Conservation (phyloP, 2,329 filamentous ascomycete species). For the Lomentospora prolificans region DNA sequence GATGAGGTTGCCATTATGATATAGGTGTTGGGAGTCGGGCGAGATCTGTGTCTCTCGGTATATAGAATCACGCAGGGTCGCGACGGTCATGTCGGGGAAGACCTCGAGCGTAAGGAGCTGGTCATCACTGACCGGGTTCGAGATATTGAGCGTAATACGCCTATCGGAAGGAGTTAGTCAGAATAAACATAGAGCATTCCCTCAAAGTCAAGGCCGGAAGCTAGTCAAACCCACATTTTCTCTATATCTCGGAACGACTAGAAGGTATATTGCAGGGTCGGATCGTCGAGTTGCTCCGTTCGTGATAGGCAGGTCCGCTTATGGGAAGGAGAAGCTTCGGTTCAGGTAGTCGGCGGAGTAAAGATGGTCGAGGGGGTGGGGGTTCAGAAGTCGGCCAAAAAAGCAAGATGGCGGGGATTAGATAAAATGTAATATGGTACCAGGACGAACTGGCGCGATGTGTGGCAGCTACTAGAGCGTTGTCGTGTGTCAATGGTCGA, state of each 20-base stretch:
- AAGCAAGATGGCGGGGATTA: neutral
- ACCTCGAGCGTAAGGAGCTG: constrained; percentile 77
- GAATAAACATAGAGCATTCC: neutral
- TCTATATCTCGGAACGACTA: neutral
- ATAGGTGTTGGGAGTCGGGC: constrained; percentile 67
- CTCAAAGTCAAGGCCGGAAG: neutral
- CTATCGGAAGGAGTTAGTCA: constrained; percentile 31
- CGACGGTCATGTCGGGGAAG: constrained; percentile 70
- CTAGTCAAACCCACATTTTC: neutral
- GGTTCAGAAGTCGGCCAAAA: neutral
- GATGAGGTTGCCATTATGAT: constrained; percentile 79
- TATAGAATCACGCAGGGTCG: constrained; percentile 79
- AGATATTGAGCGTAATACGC: constrained; percentile 81
- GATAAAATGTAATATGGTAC: neutral
- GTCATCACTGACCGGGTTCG: constrained; percentile 56
- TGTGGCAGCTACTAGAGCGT: neutral
- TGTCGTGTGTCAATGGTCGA: neutral
- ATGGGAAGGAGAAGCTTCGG: neutral
- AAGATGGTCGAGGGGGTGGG: neutral
- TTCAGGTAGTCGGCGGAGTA: neutral
- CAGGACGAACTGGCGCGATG: neutral
- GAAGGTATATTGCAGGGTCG: neutral
- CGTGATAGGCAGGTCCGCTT: neutral
- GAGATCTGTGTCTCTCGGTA: constrained; percentile 72
- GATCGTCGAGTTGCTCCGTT: neutral